Percentiles rank a stretch among this genome's conserved stretches.
Conservation (phyloP, 1,139 yeast genomes). For the Protomyces inouyei region DNA sequence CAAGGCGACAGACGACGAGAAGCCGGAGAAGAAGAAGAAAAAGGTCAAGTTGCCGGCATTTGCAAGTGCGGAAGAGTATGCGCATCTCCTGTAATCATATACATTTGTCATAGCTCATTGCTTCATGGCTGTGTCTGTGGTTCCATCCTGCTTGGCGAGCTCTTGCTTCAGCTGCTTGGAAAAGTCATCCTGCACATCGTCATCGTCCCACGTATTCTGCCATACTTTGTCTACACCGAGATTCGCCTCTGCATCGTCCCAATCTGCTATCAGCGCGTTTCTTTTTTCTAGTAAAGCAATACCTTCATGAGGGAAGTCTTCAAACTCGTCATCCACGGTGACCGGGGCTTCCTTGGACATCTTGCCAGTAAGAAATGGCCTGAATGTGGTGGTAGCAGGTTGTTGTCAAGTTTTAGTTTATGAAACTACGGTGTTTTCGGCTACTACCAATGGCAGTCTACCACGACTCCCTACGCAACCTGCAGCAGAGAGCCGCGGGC, state of each 20-base stretch:
- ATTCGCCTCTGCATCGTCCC: slow-evolving; percentile 51
- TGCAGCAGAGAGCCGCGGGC: no score
- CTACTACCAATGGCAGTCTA: no score
- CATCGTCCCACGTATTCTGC: slow-evolving; percentile 94
- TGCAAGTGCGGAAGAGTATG: slow-evolving; percentile 87
- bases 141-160: slow-evolving; percentile 16
- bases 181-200: slow-evolving; percentile 80
- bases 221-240: slow-evolving; percentile 52
- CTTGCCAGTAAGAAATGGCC: neutral
- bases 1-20: slow-evolving; percentile 37
- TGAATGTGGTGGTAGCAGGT: neutral
- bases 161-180: slow-evolving; percentile 59
- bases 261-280: slow-evolving; percentile 39
- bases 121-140: slow-evolving; percentile 17
- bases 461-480: no score
- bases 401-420: no score
- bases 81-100: slow-evolving; percentile 37
- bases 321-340: slow-evolving; percentile 75
- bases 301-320: slow-evolving; percentile 86
- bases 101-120: neutral
- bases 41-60: slow-evolving; percentile 71
- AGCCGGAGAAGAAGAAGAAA: slow-evolving; percentile 49
- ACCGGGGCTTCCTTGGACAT: slow-evolving; percentile 35
- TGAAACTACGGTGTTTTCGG: no score
- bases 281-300: slow-evolving; percentile 39